Evolutionary conservation across 345 rosid genomes (phyloP), one percentile per base, ranked within the genome.

Genomic region (Lepidium sativum): DNA sequence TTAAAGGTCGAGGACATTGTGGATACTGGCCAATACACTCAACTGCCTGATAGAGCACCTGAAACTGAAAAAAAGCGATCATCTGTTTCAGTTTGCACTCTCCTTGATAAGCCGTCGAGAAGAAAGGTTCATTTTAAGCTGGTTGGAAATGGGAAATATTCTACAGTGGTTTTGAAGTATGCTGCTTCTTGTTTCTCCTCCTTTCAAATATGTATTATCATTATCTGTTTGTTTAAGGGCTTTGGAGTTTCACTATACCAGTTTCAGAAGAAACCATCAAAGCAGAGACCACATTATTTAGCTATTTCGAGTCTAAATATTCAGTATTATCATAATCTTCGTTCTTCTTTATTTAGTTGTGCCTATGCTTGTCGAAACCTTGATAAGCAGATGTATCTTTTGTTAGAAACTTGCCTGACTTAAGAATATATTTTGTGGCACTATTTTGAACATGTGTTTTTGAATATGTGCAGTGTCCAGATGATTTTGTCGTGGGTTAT

Each of bases 1-100:
- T 71, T 25, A 18, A 70, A 89, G 98, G 96, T 92, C 27, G 98
- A 92, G 80, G 98, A 89, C 65, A 92, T 92, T 66, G 85, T 92
- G 15, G 98, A 92, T 78, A 87, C 97, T 1, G 97, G 98, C 27
- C 27, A 70, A 60, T 78, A 89, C 98, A n/a, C 54, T 92, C 25
- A 81, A 79, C 18, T 60, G 80, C 67, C 74, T 92, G 20, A 82
- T 92, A 34, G 65, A 73, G 18, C 83, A 81, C 67, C 16, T 92
- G 79, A 73, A 79, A 64, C 50, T 70, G 4, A 87, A 82, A 70
- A 70, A 90, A 87, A 35, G 96, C 79, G n/a, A 2, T 75, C 90
- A 16, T 83, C 99, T 49, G 84, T 94, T 11, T 92, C 99, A 1
- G 94, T 90, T 16, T 90, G 99, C 42, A 34, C 95, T 61, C 75